Base-by-base conservation (phyloP, 139 green algal genomes). In the Volvox reticuliferus region DNA sequence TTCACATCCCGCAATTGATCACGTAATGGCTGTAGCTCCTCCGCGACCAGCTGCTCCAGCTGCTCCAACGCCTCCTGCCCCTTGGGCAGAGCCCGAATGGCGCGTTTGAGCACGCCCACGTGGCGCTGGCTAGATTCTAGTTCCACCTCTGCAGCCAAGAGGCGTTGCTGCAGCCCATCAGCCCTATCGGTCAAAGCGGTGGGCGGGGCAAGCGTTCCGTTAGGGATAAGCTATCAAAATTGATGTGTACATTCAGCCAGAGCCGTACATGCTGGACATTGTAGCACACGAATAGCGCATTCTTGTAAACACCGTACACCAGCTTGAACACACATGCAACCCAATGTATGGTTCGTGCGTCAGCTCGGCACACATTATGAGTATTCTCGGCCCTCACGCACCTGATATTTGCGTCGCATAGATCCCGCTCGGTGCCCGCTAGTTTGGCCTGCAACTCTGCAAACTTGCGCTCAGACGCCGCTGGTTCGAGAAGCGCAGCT, bases 91-190 rank as follows among this genome's bases (percentile, higher is more conserved):
- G 26, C 35, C 55, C 82, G 83, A 12, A 88, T 80, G 67, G 83
- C 36, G 67, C 85, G 85, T 68, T 89, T 89, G 26, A 90, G 86
- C 73, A 81, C 44, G 30, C 62, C 86, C 20, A 76, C 30, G 73
- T 90, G 61, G 20, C 86, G 86, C 50, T 76, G 37, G 30, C 26
- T 83, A 32, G 37, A 35, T 71, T 71, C 37, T 2, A 30, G 21
- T 0, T 71, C 85, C 6, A 75, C 37, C 85, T 71, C 37, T 12
- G 69, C 28, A 16, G 37, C 37, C 37, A 21, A 69, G 24, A 89
- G 69, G 21, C 28, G 85, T 20, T 33, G 26, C 69, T 82, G 13
- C 37, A 89, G 69, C 21, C 13, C 28, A 30, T 33, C 69, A 6
- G 19, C n/a, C 37, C 85, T 89, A 50, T 3, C 44, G 9, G 44